Percentiles rank a stretch among this genome's conserved stretches.
phyloP scores from a whole-genome alignment of 257 asterid genomes.

The Penstemon eatonii region DNA sequence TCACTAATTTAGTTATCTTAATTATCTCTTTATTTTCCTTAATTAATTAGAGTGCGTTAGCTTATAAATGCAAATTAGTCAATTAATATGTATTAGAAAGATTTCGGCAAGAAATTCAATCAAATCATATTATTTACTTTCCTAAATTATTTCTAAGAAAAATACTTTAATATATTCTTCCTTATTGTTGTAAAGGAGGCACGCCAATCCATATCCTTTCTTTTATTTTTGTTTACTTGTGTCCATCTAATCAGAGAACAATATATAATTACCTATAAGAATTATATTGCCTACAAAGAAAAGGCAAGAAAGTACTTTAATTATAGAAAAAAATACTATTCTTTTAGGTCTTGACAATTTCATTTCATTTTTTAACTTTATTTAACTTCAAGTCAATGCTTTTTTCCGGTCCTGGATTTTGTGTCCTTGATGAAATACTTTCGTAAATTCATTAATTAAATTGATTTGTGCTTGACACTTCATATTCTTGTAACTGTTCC shows the following conservation, averaged over 20 bases:
- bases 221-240: no score
- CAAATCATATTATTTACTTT: neutral
- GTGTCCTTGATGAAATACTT: neutral
- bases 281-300: no score
- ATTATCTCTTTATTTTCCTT: neutral
- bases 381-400: neutral
- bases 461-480: no score
- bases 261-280: neutral
- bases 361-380: neutral
- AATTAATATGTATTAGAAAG: neutral
- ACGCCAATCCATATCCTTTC: neutral
- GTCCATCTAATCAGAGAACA: neutral
- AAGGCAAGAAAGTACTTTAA: no score
- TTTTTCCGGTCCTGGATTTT: no score
- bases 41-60: constrained; percentile 21
- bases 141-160: neutral
- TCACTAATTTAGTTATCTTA: neutral
- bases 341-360: neutral
- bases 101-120: no score
- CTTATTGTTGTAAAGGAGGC: neutral
- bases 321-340: no score
- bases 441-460: no score
- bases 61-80: neutral
- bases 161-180: neutral
- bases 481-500: no score